These are phyloP conservation scores for Colletotrichum brevisporum DNA, from an alignment of 2,329 filamentous ascomycete species.

Conservation along the genomic window DNA sequence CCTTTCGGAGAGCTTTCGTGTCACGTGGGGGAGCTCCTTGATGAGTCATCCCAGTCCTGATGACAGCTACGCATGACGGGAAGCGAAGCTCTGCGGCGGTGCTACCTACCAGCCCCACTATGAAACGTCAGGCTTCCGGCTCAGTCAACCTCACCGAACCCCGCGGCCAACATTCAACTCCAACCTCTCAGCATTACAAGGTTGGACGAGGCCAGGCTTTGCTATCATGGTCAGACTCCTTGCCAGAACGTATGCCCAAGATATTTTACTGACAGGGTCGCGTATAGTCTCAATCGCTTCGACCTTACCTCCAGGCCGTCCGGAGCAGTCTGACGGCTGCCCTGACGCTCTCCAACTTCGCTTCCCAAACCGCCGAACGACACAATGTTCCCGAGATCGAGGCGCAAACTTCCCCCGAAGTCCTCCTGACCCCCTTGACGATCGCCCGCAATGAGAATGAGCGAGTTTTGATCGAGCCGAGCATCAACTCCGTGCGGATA, in stretches of 20 bases:
- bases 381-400: slow-evolving; percentile 99
- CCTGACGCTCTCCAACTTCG: slow-evolving; percentile 95
- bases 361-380: slow-evolving; percentile 94
- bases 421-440: slow-evolving; percentile 90
- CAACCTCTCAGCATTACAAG: slow-evolving; percentile 27
- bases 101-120: slow-evolving; percentile 47
- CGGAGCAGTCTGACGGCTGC: slow-evolving; percentile 94
- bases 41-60: slow-evolving; percentile 29
- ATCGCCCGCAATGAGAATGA: slow-evolving; percentile 98
- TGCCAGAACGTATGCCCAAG: neutral
- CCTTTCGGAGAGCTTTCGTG: neutral
- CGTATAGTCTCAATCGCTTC: slow-evolving; percentile 90
- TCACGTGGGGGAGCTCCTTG: slow-evolving; percentile 21
- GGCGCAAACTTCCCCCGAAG: slow-evolving; percentile 91
- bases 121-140: slow-evolving; percentile 52
- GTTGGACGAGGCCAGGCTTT: slow-evolving; percentile 37
- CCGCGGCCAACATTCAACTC: slow-evolving; percentile 39
- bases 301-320: slow-evolving; percentile 96
- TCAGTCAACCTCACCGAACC: slow-evolving; percentile 44
- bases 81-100: slow-evolving; percentile 37
- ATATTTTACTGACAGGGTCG: slow-evolving; percentile 43
- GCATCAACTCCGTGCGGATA: slow-evolving; percentile 95
- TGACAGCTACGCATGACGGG: slow-evolving; percentile 28
- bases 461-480: slow-evolving; percentile 94
- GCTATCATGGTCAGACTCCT: slow-evolving; percentile 35